A percentile compares a stretch with the other conserved stretches of the same genome.
phyloP scores from a whole-genome alignment of 73 alveolate species.

The Blepharisma japonicum region DNA sequence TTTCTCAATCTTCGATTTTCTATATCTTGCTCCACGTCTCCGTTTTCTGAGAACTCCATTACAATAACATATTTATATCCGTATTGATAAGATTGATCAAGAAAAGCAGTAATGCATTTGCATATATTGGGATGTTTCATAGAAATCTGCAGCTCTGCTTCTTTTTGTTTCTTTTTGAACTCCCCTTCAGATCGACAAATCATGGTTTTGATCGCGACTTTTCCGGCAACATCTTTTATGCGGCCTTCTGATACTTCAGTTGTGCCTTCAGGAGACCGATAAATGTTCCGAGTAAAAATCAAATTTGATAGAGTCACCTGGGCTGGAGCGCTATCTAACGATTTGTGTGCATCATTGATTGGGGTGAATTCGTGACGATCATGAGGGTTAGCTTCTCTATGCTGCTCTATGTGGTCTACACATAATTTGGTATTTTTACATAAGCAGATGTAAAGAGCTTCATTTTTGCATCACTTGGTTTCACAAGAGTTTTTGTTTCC shows the following conservation, averaged over 20 bases:
- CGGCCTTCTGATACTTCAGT: conserved; percentile 22
- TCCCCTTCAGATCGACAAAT: not conserved
- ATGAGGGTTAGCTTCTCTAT: too few relatives aligned
- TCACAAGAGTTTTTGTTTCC: too few relatives aligned
- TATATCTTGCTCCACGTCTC: conserved; percentile 18
- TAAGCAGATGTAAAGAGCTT: too few relatives aligned
- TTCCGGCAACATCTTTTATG: not conserved
- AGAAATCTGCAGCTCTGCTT: conserved; percentile 1
- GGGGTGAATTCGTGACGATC: too few relatives aligned
- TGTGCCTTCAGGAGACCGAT: conserved; percentile 23
- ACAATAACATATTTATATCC: conserved; percentile 17
- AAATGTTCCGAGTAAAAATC: not conserved
- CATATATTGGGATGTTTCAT: conserved; percentile 22
- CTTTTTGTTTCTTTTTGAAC: conserved; percentile 17
- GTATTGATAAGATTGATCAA: not conserved
- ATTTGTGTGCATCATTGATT: too few relatives aligned
- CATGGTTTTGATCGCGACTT: conserved; percentile 21
- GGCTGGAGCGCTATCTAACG: too few relatives aligned
- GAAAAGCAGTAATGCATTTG: conserved; percentile 7
- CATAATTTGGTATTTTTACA: too few relatives aligned
- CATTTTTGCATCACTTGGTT: too few relatives aligned
- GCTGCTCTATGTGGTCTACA: too few relatives aligned
- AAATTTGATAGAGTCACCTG: not conserved
- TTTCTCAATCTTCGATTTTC: conserved; percentile 10
- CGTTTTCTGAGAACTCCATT: conserved; percentile 26